A percentile compares a stretch with the other conserved stretches of the same genome.
Evolutionary conservation across 495 filamentous ascomycete species (phyloP).

Genomic region (Articulospora tetracladia): DNA sequence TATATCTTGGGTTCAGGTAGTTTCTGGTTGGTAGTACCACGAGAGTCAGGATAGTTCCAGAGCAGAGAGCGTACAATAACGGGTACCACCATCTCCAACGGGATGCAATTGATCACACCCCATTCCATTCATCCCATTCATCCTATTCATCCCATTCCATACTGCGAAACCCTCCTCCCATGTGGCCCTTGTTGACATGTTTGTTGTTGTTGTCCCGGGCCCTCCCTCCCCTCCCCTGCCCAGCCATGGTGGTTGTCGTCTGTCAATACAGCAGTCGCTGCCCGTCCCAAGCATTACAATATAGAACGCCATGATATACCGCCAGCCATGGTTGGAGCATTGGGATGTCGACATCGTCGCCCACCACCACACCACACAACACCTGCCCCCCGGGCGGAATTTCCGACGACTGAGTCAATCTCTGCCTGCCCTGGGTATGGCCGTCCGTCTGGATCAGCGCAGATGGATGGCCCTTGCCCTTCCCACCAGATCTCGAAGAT

Average conservation of each 20-base stretch:
- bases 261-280: too few relatives aligned
- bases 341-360: background rate
- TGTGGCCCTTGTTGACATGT: too few relatives aligned
- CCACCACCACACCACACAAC: background rate
- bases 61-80: background rate
- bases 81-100: background rate
- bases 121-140: too few relatives aligned
- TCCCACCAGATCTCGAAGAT: background rate
- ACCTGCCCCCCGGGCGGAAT: background rate
- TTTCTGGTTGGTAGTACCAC: too few relatives aligned
- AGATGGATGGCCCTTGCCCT: too few relatives aligned
- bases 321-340: background rate
- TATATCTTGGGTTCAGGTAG: too few relatives aligned
- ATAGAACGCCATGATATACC: background rate
- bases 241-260: background rate
- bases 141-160: too few relatives aligned
- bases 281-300: background rate
- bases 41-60: too few relatives aligned
- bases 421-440: background rate
- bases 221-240: too few relatives aligned
- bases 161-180: too few relatives aligned
- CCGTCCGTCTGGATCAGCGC: background rate
- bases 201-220: too few relatives aligned
- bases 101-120: background rate
- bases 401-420: background rate